phyloP scores from a whole-genome alignment of 202 grass and related monocot species.

The Zizania palustris region DNA sequence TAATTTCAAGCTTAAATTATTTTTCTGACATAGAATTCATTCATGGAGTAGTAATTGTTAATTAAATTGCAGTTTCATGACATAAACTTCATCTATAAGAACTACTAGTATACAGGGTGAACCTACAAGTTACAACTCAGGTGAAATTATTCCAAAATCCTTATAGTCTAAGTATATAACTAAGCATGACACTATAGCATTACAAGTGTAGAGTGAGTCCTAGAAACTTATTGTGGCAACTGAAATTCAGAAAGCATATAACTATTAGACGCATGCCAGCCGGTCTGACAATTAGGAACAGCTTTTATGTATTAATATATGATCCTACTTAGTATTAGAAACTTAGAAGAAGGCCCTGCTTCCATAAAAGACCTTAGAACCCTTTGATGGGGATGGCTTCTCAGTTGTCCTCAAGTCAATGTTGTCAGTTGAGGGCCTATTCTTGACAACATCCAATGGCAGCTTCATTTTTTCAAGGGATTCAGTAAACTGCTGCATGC shows the following conservation, averaged over 20 bases:
- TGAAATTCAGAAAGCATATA: slow-evolving; percentile 29
- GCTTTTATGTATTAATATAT: slow-evolving; percentile 6
- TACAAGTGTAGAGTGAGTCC: slow-evolving; percentile 29
- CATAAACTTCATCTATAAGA: neutral
- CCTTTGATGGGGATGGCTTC: slow-evolving; percentile 54
- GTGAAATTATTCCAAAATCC: slow-evolving; percentile 28
- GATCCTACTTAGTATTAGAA: slow-evolving; percentile 9
- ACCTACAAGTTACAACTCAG: slow-evolving; percentile 26
- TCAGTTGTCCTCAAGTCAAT: slow-evolving; percentile 38
- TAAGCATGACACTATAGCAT: slow-evolving; percentile 27
- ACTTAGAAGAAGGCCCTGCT: slow-evolving; percentile 85
- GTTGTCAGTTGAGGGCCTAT: slow-evolving; percentile 51
- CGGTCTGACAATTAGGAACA: slow-evolving; percentile 1
- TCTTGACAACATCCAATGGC: slow-evolving; percentile 57
- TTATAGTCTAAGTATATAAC: slow-evolving; percentile 11
- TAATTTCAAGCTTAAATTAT: too few relatives aligned
- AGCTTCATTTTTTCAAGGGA: slow-evolving; percentile 97
- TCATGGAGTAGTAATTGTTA: neutral
- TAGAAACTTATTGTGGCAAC: slow-evolving; percentile 20
- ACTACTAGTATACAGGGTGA: slow-evolving; percentile 17
- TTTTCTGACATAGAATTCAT: neutral
- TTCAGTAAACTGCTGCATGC: slow-evolving; percentile 92
- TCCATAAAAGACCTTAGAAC: slow-evolving; percentile 75
- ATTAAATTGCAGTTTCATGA: neutral
- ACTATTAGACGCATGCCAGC: slow-evolving; percentile 21